A percentile compares a stretch with the other conserved stretches of the same genome.
phyloP scores from a whole-genome alignment of 192 early-diverging fungal species.

The Allomyces macrogynus region DNA sequence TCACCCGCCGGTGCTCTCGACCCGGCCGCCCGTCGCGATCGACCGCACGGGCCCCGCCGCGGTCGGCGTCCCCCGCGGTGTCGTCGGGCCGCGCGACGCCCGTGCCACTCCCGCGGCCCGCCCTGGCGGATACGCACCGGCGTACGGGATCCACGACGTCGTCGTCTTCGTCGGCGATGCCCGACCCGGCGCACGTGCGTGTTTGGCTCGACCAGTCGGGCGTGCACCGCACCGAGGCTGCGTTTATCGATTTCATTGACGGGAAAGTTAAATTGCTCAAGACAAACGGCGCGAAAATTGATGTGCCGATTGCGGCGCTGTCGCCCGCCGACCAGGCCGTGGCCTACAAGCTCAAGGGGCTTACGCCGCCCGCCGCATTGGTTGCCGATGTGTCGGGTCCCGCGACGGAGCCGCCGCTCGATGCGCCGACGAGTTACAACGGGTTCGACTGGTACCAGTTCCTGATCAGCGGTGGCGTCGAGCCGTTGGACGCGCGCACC shows the following conservation, averaged over 20 bases:
- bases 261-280: slow-evolving; percentile 86
- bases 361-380: slow-evolving; percentile 8
- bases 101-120: neutral
- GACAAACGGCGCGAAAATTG: too few relatives aligned
- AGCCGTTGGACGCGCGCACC: slow-evolving; percentile 49
- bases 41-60: too few relatives aligned
- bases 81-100: neutral
- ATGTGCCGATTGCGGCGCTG: too few relatives aligned
- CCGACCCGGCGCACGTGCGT: slow-evolving; percentile 45
- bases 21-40: too few relatives aligned
- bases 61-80: too few relatives aligned
- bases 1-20: too few relatives aligned
- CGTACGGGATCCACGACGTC: neutral
- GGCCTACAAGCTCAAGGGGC: slow-evolving; percentile 7
- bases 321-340: too few relatives aligned
- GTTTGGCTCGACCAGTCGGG: slow-evolving; percentile 90
- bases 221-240: slow-evolving; percentile 74
- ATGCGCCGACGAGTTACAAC: slow-evolving; percentile 12
- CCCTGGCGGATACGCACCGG: neutral
- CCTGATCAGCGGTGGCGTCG: slow-evolving; percentile 52
- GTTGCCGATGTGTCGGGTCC: slow-evolving; percentile 10
- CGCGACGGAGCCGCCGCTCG: slow-evolving; percentile 1
- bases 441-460: slow-evolving; percentile 93
- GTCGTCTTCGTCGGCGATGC: slow-evolving; percentile 3
- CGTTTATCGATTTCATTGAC: slow-evolving; percentile 63